Evolutionary conservation across 2,329 filamentous ascomycete genomes (phyloP), one percentile per base, ranked within the genome.

Genomic region (Penicillium glabrum): DNA sequence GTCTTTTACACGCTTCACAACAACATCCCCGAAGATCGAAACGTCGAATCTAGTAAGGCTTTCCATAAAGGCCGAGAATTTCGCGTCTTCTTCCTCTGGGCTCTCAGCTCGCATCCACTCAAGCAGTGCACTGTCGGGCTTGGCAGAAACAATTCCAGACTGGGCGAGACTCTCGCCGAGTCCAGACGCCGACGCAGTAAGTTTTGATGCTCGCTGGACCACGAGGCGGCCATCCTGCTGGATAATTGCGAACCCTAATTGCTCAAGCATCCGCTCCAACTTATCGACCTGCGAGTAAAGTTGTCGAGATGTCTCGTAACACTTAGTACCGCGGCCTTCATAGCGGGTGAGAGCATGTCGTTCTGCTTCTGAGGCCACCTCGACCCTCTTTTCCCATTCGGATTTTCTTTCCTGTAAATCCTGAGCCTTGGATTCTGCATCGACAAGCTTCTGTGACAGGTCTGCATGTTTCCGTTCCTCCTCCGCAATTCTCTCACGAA

Each of bases 1-100:
- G 69, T 99, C 95, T 67, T 93, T 96, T 67, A 97, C 86, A 14
- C 95, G 89, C 68, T 93, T 95, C 61, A 91, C 89, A 26, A 99
- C 83, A 0, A 90, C 88, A 57, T 98, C 93, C 46, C 87, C 86
- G 67, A 96, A 96, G 3, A 85, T 82, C 59, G 97, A 91, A 47
- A 93, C 82, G 68, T 96, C 90, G 68, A 99, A 95, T 27, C 84
- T 83, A 19, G 89, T 86, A 19, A 96, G 78, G 3, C 86, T 86
- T 35, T 85, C 81, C 61, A 96, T 80, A 68, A 91, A 96, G 1
- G 86, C 82, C 16, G 86, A 80, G 69, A 93, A 99, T 62, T 88
- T 89, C 46, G 86, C 80, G 5, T 86, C 81, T 72, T 97, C 93
- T 10, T 83, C 80, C 21, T 87, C 83, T 1, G 80, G 70, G 59